Evolutionary conservation across 148 eudicot species (phyloP).

Genomic region (Arbutus unedo): DNA sequence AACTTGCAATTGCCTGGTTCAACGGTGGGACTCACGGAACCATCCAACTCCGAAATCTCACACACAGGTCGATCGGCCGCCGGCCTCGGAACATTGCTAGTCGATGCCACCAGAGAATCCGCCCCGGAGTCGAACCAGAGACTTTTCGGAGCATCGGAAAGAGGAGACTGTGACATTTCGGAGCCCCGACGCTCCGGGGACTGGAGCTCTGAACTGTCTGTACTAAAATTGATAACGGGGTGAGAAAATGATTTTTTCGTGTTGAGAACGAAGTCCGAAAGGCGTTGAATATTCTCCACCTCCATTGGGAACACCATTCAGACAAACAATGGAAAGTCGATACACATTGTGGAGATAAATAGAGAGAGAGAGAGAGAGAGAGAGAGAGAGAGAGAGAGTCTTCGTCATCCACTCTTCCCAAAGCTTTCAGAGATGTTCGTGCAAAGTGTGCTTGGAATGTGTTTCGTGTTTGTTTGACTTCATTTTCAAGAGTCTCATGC

Average conservation of each 20-base stretch:
- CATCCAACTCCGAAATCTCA: not conserved
- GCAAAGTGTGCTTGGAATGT: not conserved
- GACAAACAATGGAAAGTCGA: not conserved
- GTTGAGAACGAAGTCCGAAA: conserved; percentile 17
- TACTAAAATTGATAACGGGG: conserved; percentile 7
- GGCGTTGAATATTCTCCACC: conserved; percentile 28
- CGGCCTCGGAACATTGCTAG: not conserved
- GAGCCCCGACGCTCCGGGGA: not conserved
- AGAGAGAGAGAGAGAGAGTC: not conserved
- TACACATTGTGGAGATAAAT: not conserved
- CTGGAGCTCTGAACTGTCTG: not conserved
- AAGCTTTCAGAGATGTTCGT: not conserved
- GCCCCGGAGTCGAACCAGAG: not conserved
- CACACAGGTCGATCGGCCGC: not conserved
- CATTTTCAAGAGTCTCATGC: no score
- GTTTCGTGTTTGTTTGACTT: no score
- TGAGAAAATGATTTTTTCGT: conserved; percentile 12
- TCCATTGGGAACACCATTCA: conserved; percentile 23
- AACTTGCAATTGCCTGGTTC: not conserved
- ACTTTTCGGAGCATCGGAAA: not conserved
- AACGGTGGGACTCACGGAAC: conserved; percentile 10
- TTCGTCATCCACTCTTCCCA: not conserved
- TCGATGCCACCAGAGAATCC: not conserved
- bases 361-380: not conserved
- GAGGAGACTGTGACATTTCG: not conserved